Conservation (phyloP, 306 rosid genomes). For the Pterocarpus macrocarpus region DNA sequence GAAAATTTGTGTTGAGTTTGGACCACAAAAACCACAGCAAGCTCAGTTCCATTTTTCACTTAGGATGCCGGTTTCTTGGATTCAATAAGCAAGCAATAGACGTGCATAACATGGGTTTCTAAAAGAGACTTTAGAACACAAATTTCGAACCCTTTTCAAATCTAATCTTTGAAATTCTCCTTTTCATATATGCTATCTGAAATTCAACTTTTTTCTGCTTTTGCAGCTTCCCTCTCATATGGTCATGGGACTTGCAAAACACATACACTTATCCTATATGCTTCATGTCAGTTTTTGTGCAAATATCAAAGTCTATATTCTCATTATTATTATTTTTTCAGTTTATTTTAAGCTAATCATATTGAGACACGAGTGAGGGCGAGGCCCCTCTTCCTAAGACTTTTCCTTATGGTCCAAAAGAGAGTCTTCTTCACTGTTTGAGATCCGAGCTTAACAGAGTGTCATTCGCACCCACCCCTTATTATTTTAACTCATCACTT, state of each 20-base stretch:
- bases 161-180: constrained; percentile 54
- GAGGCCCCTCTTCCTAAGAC: constrained; percentile 51
- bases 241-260: constrained; percentile 35
- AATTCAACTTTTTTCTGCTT: constrained; percentile 55
- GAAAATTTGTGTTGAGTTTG: constrained; percentile 41
- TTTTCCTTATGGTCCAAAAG: constrained; percentile 62
- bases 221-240: constrained; percentile 53
- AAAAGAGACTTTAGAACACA: constrained; percentile 81
- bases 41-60: constrained; percentile 40
- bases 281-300: constrained; percentile 68
- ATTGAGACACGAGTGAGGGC: constrained; percentile 43
- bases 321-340: neutral
- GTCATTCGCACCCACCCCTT: constrained; percentile 49
- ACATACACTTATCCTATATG: constrained; percentile 55
- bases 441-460: constrained; percentile 82
- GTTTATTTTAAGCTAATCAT: constrained; percentile 37
- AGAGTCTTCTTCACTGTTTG: constrained; percentile 66
- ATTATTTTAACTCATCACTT: constrained; percentile 53
- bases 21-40: constrained; percentile 46
- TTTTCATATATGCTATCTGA: constrained; percentile 45
- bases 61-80: constrained; percentile 90
- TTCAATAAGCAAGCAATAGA: constrained; percentile 59
- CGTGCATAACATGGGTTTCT: constrained; percentile 55
- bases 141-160: constrained; percentile 71
- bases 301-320: constrained; percentile 62